Percentiles rank a stretch among this genome's conserved stretches.
phyloP scores from a whole-genome alignment of 2,329 filamentous ascomycete genomes.

The Verticillium nubilum region DNA sequence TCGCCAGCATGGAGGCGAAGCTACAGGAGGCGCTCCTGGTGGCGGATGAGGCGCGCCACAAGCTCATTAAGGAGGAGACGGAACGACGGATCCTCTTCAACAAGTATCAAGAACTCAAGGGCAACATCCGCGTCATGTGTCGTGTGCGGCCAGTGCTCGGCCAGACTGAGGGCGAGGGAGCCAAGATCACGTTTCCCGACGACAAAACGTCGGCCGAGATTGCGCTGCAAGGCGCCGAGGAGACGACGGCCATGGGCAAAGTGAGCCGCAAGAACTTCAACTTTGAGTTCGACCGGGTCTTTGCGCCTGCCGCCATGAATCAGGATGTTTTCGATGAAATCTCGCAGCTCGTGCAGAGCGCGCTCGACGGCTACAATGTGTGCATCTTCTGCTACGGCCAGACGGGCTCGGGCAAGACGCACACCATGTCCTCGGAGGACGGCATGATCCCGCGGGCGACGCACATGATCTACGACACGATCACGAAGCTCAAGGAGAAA shows the following conservation, averaged over 20 bases:
- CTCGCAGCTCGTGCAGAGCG: constrained; percentile 92
- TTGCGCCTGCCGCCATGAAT: constrained; percentile 72
- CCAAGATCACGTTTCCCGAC: constrained; percentile 74
- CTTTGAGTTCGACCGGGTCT: constrained; percentile 92
- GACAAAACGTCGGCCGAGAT: constrained; percentile 85
- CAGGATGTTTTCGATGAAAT: constrained; percentile 91
- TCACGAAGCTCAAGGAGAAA: constrained; percentile 77
- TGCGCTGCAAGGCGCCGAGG: constrained; percentile 74
- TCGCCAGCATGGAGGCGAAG: constrained; percentile 72
- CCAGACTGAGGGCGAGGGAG: constrained; percentile 55
- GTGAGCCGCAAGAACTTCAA: constrained; percentile 73
- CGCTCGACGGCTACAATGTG: constrained; percentile 95
- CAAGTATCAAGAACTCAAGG: constrained; percentile 95
- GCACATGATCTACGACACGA: constrained; percentile 87
- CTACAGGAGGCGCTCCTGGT: constrained; percentile 71
- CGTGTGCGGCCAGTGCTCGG: constrained; percentile 74
- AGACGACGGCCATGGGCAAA: constrained; percentile 72
- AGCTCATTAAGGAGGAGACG: constrained; percentile 86
- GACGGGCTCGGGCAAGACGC: constrained; percentile 94
- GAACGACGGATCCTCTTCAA: constrained; percentile 90
- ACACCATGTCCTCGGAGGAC: constrained; percentile 85
- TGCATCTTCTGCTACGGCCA: constrained; percentile 99
- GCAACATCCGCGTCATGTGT: constrained; percentile 98
- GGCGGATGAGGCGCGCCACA: constrained; percentile 68
- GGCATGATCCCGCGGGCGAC: constrained; percentile 96